Base-by-base conservation (phyloP, 257 asterid species). In the Striga asiatica region DNA sequence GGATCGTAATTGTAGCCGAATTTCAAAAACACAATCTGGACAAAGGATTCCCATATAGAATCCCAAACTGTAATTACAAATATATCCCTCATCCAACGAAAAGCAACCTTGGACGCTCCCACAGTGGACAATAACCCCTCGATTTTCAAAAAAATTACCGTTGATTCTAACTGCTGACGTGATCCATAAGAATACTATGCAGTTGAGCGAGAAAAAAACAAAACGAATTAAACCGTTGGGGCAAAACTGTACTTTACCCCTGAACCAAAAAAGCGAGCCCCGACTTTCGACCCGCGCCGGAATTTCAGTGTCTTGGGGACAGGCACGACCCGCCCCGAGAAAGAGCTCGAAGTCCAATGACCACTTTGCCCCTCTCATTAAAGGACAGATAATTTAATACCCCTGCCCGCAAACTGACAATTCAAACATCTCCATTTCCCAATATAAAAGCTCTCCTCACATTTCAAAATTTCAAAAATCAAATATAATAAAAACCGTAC, bases 211-310 rank as follows among this genome's bases (percentile, higher is more conserved):
- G n/a, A 46, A 20, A 46, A 11, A 29, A 22, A 46, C 11, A 2
- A 9, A 9, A 3, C n/a, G n/a, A n/a, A n/a, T n/a, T n/a, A n/a
- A n/a, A 72, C 81, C 77, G 76, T 74, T 66, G 47, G 69, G 84
- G 73, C 34, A 66, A 6, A 53, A 19, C 31, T 2, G 92, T 11
- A 65, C 70, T 58, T 72, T 53, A 3, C 5, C 0, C 6, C 20
- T 13, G n/a, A 24, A n/a, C 5, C 8, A 5, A 10, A 62, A 55
- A 77, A 68, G 54, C 47, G 58, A 61, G 53, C 56, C n/a, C n/a
- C n/a, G n/a, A n/a, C n/a, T n/a, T n/a, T n/a, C 58, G 64, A 41
- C 57, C 62, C 29, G 68, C 74, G 93, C 82, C 83, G 81, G 70
- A 74, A 74, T 76, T 58, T 69, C 73, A 22, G 62, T 52, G 58